A percentile compares a stretch with the other conserved stretches of the same genome.
These are phyloP conservation scores for Phlegmacium glaucopus DNA, from an alignment of 768 basidiomycete species.

Conservation along the genomic window DNA sequence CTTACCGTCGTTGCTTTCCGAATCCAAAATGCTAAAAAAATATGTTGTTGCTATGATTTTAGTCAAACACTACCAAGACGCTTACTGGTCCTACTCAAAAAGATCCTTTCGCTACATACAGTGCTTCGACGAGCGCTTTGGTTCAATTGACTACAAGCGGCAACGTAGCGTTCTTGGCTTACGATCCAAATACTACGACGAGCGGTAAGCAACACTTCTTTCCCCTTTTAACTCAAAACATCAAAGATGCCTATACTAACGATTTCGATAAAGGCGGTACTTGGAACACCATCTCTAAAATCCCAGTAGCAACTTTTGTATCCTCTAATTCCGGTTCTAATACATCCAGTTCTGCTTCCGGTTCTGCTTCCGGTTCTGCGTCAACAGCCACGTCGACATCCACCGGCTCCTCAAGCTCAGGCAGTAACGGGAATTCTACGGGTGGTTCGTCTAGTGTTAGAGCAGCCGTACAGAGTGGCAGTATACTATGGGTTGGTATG, in stretches of 20 bases:
- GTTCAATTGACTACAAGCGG: constrained; percentile 21
- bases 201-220: constrained; percentile 10
- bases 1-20: neutral
- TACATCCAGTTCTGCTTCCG: too few species aligned
- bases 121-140: constrained; percentile 22
- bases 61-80: constrained; percentile 25
- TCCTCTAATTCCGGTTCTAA: neutral
- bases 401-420: too few species aligned
- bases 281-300: constrained; percentile 5
- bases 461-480: too few species aligned
- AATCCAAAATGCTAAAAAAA: too few species aligned
- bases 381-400: too few species aligned
- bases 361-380: too few species aligned
- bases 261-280: constrained; percentile 1
- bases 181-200: constrained; percentile 19
- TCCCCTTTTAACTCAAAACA: neutral
- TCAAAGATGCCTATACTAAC: too few species aligned
- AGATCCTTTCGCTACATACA: constrained; percentile 20
- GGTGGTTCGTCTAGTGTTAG: too few species aligned
- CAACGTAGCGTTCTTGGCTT: constrained; percentile 19
- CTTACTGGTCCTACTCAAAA: constrained; percentile 20
- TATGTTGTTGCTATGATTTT: too few species aligned
- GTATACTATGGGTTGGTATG: too few species aligned
- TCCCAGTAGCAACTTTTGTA: neutral
- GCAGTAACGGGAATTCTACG: too few species aligned